These are phyloP conservation scores for Helianthus annuus DNA, from an alignment of 129 eudicot genomes.

Conservation along the genomic window HanXRQr2.0-SUNRISE NC_035449.2:40539309-40539808, in stretches of 20 bases:
- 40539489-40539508: constrained; percentile 68
- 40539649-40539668: constrained; percentile 60
- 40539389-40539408: constrained; percentile 75
- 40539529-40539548: constrained; percentile 77
- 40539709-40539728: constrained; percentile 57
- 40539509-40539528: constrained; percentile 55
- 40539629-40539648: constrained; percentile 87
- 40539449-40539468: constrained; percentile 67
- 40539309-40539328: constrained; percentile 73
- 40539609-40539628: constrained; percentile 61
- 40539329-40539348: constrained; percentile 84
- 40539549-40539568: constrained; percentile 60
- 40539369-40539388: constrained; percentile 82
- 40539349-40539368: constrained; percentile 68
- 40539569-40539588: constrained; percentile 51
- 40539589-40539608: constrained; percentile 43
- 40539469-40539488: constrained; percentile 80
- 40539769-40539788: constrained; percentile 67
- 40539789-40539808: constrained; percentile 60
- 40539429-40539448: constrained; percentile 73
- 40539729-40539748: constrained; percentile 57
- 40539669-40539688: constrained; percentile 72
- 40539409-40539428: constrained; percentile 69
- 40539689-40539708: constrained; percentile 68
- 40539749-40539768: constrained; percentile 58